These are phyloP conservation scores for Tetracentron sinense DNA, from an alignment of 164 flowering plant genomes.

Conservation along the genomic window DNA sequence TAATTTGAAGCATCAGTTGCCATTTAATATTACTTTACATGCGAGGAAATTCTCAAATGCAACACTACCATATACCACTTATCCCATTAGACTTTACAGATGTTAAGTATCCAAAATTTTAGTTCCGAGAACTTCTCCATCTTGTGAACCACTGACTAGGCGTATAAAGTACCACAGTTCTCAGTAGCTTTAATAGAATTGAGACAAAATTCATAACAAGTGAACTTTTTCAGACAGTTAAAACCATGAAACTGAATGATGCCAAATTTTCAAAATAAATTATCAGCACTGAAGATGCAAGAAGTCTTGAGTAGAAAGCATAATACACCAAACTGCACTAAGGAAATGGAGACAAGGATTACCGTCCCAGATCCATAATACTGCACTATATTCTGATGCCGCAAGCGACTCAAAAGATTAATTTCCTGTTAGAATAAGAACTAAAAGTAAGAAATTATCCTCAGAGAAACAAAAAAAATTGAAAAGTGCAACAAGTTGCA, in stretches of 20 bases:
- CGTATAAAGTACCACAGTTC: neutral
- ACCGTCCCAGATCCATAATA: slow-evolving; percentile 86
- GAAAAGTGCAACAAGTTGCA: neutral
- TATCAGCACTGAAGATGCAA: neutral
- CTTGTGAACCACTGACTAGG: neutral
- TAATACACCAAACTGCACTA: neutral
- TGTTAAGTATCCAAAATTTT: neutral
- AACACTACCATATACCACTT: neutral
- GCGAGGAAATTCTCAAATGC: neutral
- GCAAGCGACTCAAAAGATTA: slow-evolving; percentile 66
- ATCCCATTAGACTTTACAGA: neutral
- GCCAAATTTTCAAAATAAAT: neutral
- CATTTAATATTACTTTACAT: neutral
- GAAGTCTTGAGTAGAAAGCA: neutral
- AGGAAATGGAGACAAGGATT: slow-evolving; percentile 16
- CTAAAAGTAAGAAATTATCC: slow-evolving; percentile 1
- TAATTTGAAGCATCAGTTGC: neutral
- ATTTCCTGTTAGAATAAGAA: slow-evolving; percentile 59
- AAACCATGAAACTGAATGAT: neutral
- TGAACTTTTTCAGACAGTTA: no score
- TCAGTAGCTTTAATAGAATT: neutral
- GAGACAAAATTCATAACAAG: no score
- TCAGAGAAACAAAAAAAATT: neutral
- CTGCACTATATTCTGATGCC: slow-evolving; percentile 89
- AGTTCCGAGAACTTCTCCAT: neutral